These are phyloP conservation scores for Articulospora tetracladia DNA, from an alignment of 495 filamentous ascomycete genomes.

Conservation along the genomic window DNA sequence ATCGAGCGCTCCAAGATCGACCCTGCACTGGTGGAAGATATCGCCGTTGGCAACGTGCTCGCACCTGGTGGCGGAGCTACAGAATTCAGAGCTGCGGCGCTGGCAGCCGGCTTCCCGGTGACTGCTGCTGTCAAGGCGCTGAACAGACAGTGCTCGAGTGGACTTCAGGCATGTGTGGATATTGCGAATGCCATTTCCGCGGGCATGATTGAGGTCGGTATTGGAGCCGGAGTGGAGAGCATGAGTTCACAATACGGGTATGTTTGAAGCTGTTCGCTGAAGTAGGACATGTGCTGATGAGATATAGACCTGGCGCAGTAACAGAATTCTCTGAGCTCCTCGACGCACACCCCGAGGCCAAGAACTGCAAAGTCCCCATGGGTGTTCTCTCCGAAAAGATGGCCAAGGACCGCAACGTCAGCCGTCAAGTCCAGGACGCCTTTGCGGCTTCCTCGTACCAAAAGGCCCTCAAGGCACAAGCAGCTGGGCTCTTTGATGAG, in stretches of 20 bases:
- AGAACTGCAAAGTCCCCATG: constrained; percentile 98
- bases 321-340: constrained; percentile 93
- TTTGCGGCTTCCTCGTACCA: constrained; percentile 89
- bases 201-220: constrained; percentile 93
- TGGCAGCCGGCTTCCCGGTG: constrained; percentile 90
- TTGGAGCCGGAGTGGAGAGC: constrained; percentile 96
- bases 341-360: constrained; percentile 75
- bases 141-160: constrained; percentile 89
- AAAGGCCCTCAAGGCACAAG: constrained; percentile 83
- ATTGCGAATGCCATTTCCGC: constrained; percentile 84
- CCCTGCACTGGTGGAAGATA: constrained; percentile 80
- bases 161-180: constrained; percentile 86
- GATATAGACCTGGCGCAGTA: constrained; percentile 70
- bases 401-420: constrained; percentile 77
- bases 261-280: constrained; percentile 20
- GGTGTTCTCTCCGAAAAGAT: constrained; percentile 91
- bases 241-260: constrained; percentile 92
- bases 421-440: constrained; percentile 72
- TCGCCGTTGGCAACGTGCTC: constrained; percentile 88
- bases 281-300: background rate
- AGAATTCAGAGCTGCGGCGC: constrained; percentile 88
- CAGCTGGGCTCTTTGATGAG: constrained; percentile 83
- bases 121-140: constrained; percentile 74
- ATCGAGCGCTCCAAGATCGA: constrained; percentile 82
- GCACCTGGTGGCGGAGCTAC: constrained; percentile 93